Evolutionary conservation across 331 rosid species (phyloP).

Genomic region (Phaseolus coccineus): DNA sequence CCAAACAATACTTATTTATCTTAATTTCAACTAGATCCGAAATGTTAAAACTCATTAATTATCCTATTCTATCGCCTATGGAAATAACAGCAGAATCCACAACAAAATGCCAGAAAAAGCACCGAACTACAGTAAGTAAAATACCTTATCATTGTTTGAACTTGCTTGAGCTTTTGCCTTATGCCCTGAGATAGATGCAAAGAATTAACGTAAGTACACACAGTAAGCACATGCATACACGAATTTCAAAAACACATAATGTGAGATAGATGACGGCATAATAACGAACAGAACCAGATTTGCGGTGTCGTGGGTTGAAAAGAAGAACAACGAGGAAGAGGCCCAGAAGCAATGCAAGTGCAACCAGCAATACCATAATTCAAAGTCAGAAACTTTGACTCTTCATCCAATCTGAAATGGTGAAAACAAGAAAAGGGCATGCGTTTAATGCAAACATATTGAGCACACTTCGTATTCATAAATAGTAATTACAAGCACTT

Average conservation of each 20-base stretch:
- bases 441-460: not conserved
- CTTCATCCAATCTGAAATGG: slow-evolving; percentile 42
- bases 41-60: slow-evolving; percentile 11
- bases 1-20: slow-evolving; percentile 6
- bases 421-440: slow-evolving; percentile 18
- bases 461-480: not conserved
- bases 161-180: slow-evolving; percentile 46
- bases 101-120: not conserved
- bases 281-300: slow-evolving; percentile 56
- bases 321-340: slow-evolving; percentile 59
- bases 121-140: not conserved
- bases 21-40: slow-evolving; percentile 37
- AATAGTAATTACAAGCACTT: not conserved
- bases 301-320: slow-evolving; percentile 53
- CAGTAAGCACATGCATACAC: slow-evolving; percentile 1
- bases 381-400: slow-evolving; percentile 30
- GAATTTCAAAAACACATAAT: not conserved
- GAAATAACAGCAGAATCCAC: slow-evolving; percentile 11
- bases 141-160: slow-evolving; percentile 60
- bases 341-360: slow-evolving; percentile 65
- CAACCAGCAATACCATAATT: slow-evolving; percentile 56
- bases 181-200: slow-evolving; percentile 53
- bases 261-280: slow-evolving; percentile 4
- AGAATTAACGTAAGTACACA: not conserved
- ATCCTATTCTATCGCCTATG: not conserved